phyloP scores from a whole-genome alignment of 768 basidiomycete species.

The Aureoboletus auriporus region DNA sequence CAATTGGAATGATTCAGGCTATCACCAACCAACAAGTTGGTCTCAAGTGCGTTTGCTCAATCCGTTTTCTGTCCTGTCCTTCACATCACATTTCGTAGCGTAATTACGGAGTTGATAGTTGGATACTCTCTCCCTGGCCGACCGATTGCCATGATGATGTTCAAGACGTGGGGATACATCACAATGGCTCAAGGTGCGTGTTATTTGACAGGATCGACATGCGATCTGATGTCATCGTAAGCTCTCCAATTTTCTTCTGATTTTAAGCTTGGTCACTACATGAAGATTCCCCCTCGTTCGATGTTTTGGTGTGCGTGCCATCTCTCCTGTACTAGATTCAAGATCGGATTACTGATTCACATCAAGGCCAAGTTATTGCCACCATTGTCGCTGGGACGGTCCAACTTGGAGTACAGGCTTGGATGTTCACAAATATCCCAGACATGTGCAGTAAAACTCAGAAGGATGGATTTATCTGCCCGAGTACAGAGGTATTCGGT shows the following conservation, averaged over 20 bases:
- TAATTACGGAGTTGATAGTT: slow-evolving; percentile 52
- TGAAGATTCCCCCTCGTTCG: slow-evolving; percentile 62
- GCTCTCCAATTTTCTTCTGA: slow-evolving; percentile 66
- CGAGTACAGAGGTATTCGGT: slow-evolving; percentile 67
- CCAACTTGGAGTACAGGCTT: slow-evolving; percentile 63
- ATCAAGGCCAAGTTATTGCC: slow-evolving; percentile 52
- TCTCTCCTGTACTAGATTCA: too few species aligned
- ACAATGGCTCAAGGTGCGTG: slow-evolving; percentile 45
- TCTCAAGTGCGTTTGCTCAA: slow-evolving; percentile 32
- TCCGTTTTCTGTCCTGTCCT: not conserved
- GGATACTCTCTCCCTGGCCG: slow-evolving; percentile 55
- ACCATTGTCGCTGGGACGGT: slow-evolving; percentile 60
- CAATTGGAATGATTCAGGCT: slow-evolving; percentile 51
- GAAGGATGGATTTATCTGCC: slow-evolving; percentile 62
- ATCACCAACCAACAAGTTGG: slow-evolving; percentile 78
- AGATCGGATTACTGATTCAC: not conserved
- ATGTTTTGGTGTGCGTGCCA: slow-evolving; percentile 51
- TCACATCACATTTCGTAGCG: slow-evolving; percentile 12
- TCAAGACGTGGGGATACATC: slow-evolving; percentile 71
- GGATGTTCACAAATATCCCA: slow-evolving; percentile 47
- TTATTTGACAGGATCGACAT: not conserved
- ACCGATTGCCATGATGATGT: slow-evolving; percentile 80
- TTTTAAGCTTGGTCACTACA: slow-evolving; percentile 76
- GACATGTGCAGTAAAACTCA: slow-evolving; percentile 29
- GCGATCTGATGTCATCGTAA: not conserved